A percentile compares a stretch with the other conserved stretches of the same genome.
These are phyloP conservation scores for Candida namnaoensis DNA, from an alignment of 805 yeast species.

Conservation along the genomic window DNA sequence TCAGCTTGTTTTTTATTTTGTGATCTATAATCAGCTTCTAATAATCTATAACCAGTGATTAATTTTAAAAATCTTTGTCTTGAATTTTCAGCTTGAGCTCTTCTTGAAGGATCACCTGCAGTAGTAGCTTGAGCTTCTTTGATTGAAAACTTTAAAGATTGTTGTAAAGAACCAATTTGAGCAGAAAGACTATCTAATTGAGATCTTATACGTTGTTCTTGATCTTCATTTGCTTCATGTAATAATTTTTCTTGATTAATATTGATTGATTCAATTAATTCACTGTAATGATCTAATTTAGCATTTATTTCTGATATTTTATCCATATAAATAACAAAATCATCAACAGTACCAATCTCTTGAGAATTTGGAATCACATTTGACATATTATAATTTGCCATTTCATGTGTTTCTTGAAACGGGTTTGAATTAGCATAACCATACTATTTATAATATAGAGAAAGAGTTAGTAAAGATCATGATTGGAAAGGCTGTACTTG, in stretches of 20 bases:
- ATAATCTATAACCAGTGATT: constrained; percentile 78
- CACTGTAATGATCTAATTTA: constrained; percentile 62
- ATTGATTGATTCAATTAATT: constrained; percentile 60
- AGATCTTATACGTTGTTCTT: constrained; percentile 57
- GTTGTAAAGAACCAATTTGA: constrained; percentile 74
- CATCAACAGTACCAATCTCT: constrained; percentile 25
- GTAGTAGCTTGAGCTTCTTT: constrained; percentile 68
- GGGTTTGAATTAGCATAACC: constrained; percentile 2
- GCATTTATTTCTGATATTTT: constrained; percentile 61
- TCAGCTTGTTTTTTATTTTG: constrained; percentile 82
- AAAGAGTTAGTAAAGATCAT: too few relatives aligned
- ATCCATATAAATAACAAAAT: constrained; percentile 58
- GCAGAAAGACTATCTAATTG: constrained; percentile 71
- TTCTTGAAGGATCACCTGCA: constrained; percentile 67
- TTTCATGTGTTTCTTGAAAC: constrained; percentile 1
- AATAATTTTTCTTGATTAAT: constrained; percentile 61
- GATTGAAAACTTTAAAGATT: constrained; percentile 65
- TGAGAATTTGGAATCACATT: neutral
- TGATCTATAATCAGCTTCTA: constrained; percentile 81
- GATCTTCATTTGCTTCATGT: constrained; percentile 65
- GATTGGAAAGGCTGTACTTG: too few relatives aligned
- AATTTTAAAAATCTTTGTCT: constrained; percentile 78
- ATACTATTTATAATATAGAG: too few relatives aligned
- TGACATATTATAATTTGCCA: too few relatives aligned
- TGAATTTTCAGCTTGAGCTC: constrained; percentile 83